phyloP scores from a whole-genome alignment of 306 rosid species.

The Glycine tomentella region DNA sequence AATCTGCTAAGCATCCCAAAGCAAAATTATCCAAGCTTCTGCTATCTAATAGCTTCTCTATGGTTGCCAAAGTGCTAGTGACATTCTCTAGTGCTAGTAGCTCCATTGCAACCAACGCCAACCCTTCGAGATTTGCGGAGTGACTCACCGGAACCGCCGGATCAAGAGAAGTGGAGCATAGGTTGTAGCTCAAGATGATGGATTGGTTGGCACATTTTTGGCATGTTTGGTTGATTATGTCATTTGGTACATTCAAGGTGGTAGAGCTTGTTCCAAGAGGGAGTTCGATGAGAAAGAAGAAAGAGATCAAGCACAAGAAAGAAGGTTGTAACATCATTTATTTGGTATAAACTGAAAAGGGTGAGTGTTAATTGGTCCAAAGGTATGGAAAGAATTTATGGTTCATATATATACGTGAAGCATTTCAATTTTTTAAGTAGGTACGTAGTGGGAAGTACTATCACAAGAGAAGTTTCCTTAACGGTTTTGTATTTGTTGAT shows the following conservation, averaged over 20 bases:
- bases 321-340: slow-evolving; percentile 29
- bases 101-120: slow-evolving; percentile 68
- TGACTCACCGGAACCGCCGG: slow-evolving; percentile 55
- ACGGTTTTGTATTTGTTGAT: neutral
- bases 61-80: slow-evolving; percentile 46
- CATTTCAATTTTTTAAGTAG: no score
- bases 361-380: neutral
- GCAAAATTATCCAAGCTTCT: slow-evolving; percentile 14
- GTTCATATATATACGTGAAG: no score
- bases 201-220: slow-evolving; percentile 58
- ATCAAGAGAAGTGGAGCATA: slow-evolving; percentile 59
- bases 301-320: neutral
- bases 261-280: neutral
- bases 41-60: slow-evolving; percentile 47
- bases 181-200: slow-evolving; percentile 40
- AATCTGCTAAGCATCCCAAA: slow-evolving; percentile 55
- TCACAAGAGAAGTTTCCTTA: slow-evolving; percentile 44
- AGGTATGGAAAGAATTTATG: neutral
- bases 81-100: slow-evolving; percentile 61
- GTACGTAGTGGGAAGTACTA: neutral
- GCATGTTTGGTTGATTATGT: slow-evolving; percentile 58
- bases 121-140: slow-evolving; percentile 57
- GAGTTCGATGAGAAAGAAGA: neutral
- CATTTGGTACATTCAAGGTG: slow-evolving; percentile 8
- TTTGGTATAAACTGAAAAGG: neutral